phyloP scores from a whole-genome alignment of 441 rosid genomes.

The Pelargonium myrrhifolium region DNA sequence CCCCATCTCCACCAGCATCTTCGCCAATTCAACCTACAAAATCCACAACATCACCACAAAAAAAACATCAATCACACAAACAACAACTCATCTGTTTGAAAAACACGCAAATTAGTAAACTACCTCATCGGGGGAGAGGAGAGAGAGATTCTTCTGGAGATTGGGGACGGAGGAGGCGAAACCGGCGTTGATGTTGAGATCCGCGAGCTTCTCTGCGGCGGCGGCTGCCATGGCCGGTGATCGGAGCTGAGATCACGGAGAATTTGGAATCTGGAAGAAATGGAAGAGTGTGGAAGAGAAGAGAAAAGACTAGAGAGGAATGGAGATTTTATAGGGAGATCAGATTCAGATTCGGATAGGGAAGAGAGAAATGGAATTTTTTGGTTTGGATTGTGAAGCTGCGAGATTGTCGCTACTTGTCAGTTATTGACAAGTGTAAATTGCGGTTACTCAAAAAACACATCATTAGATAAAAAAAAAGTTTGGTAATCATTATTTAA shows the following conservation, averaged over 20 bases:
- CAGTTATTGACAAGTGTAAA: neutral
- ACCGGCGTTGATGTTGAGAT: conserved; percentile 30
- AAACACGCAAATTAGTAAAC: neutral
- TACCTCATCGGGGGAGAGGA: conserved; percentile 63
- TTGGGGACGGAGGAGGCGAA: conserved; percentile 45
- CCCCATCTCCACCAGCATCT: conserved; percentile 56
- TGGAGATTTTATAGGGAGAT: neutral
- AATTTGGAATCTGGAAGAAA: neutral
- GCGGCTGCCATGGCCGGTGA: conserved; percentile 7
- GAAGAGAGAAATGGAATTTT: neutral
- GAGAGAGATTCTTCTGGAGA: conserved; percentile 49
- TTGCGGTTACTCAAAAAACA: neutral
- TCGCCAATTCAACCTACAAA: conserved; percentile 67
- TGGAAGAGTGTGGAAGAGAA: neutral
- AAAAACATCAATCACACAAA: neutral
- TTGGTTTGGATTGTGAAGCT: neutral
- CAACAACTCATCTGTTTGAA: neutral
- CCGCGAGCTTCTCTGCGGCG: conserved; percentile 31
- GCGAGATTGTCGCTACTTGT: neutral
- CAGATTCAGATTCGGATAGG: neutral
- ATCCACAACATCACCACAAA: conserved; percentile 11
- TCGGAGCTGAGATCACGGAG: neutral
- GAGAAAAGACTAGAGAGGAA: neutral
- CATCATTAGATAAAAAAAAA: no score
- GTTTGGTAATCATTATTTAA: no score